Evolutionary conservation across 768 basidiomycete species (phyloP).

Genomic region (Trametes cinnabarina): DNA sequence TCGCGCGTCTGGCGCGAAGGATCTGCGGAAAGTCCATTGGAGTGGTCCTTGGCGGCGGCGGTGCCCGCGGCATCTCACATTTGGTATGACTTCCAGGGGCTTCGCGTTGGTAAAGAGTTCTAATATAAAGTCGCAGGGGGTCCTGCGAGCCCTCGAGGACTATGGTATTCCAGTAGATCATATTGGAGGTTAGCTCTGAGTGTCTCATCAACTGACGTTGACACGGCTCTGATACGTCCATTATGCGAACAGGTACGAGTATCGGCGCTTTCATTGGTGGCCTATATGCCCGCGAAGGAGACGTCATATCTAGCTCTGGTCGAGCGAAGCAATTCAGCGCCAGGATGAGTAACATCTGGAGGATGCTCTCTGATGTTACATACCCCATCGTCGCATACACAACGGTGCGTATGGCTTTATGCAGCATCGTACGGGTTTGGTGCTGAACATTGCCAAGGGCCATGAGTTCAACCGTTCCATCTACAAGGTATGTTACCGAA

Average conservation of each 20-base stretch:
- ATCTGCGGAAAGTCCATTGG: slow-evolving; percentile 94
- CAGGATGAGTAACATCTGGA: slow-evolving; percentile 92
- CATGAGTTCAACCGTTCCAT: slow-evolving; percentile 94
- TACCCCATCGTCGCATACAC: slow-evolving; percentile 93
- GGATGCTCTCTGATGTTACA: slow-evolving; percentile 89
- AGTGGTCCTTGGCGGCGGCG: slow-evolving; percentile 95
- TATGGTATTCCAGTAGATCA: slow-evolving; percentile 92
- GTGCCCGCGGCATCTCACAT: slow-evolving; percentile 85
- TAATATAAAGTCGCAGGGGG: slow-evolving; percentile 56
- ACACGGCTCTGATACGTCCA: no score
- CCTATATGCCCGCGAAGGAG: slow-evolving; percentile 91
- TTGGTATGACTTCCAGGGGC: slow-evolving; percentile 38
- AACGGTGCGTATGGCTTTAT: slow-evolving; percentile 46
- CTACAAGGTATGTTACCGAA: slow-evolving; percentile 64
- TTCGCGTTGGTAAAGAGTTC: slow-evolving; percentile 36
- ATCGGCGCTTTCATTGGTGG: slow-evolving; percentile 94
- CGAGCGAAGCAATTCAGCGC: slow-evolving; percentile 89
- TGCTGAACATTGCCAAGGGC: slow-evolving; percentile 51
- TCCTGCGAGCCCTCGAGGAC: slow-evolving; percentile 89
- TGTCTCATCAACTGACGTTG: not conserved
- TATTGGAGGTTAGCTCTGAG: slow-evolving; percentile 59
- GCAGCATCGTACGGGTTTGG: not conserved
- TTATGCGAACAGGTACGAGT: slow-evolving; percentile 86
- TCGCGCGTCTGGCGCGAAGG: slow-evolving; percentile 84
- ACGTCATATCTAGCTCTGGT: slow-evolving; percentile 80